phyloP scores from a whole-genome alignment of 192 early-diverging fungal genomes.

The Coemansia sp. region DNA sequence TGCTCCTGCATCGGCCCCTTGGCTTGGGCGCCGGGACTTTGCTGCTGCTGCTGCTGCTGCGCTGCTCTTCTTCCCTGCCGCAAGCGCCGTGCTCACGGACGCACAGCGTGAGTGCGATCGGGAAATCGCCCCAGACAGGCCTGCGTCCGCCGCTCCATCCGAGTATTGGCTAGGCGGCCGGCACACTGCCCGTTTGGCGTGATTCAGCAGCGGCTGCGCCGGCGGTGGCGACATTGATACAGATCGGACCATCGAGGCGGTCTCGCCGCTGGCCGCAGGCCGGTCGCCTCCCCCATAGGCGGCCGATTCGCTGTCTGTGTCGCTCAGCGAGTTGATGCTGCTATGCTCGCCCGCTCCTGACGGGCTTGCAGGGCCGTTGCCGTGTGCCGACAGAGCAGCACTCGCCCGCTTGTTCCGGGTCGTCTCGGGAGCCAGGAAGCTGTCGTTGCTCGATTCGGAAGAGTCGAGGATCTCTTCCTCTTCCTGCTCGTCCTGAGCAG shows the following conservation, averaged over 20 bases:
- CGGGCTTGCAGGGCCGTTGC: not conserved
- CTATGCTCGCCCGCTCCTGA: conserved; percentile 2
- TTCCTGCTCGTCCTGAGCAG: no score
- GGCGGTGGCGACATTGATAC: not conserved
- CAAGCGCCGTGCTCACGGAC: conserved; percentile 20
- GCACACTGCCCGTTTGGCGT: conserved; percentile 15
- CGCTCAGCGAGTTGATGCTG: conserved; percentile 39
- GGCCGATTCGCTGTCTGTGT: conserved; percentile 19
- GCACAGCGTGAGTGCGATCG: conserved; percentile 45
- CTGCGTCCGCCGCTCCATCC: conserved; percentile 1
- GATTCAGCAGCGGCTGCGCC: not conserved
- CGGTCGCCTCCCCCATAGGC: not conserved
- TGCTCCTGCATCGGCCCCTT: conserved; percentile 11
- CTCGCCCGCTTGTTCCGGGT: conserved; percentile 1
- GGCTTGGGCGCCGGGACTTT: conserved; percentile 27
- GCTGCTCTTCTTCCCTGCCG: conserved; percentile 6
- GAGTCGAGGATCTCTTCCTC: no score
- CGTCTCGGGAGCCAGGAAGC: conserved; percentile 2
- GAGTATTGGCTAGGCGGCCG: conserved; percentile 25
- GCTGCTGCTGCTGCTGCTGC: no score
- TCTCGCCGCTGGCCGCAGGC: not conserved
- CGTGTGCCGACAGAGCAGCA: not conserved
- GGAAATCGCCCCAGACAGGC: conserved; percentile 5
- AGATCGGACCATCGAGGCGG: not conserved
- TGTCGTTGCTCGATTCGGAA: not conserved